These are phyloP conservation scores for Silene conica DNA, from an alignment of 148 eudicot genomes.

Conservation along the genomic window DNA sequence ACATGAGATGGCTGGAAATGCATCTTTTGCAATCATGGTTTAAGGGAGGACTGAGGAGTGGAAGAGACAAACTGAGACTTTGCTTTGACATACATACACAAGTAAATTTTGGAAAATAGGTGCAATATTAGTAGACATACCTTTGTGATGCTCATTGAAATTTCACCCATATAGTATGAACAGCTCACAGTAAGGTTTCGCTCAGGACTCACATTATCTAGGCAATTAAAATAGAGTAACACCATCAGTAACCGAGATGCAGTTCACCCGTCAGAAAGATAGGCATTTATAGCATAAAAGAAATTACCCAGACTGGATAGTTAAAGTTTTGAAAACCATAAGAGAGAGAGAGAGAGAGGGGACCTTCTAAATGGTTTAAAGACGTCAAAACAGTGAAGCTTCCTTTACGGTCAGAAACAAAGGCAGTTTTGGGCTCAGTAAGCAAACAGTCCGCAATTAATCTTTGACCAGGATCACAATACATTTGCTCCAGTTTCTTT, in stretches of 20 bases:
- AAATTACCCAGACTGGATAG: not conserved
- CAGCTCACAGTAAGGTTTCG: slow-evolving; percentile 68
- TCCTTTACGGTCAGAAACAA: slow-evolving; percentile 92
- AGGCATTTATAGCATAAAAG: not conserved
- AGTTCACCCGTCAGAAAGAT: not conserved
- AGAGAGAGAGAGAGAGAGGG: too few species aligned
- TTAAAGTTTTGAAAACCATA: not conserved
- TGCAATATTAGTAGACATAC: slow-evolving; percentile 32
- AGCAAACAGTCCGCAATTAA: slow-evolving; percentile 90
- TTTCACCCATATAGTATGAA: slow-evolving; percentile 84
- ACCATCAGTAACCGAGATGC: slow-evolving; percentile 8
- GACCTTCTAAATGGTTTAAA: slow-evolving; percentile 62
- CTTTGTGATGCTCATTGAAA: slow-evolving; percentile 81
- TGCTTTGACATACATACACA: not conserved
- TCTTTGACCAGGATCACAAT: slow-evolving; percentile 88
- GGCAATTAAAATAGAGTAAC: slow-evolving; percentile 12
- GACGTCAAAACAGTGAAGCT: slow-evolving; percentile 71
- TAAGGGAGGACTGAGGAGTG: not conserved
- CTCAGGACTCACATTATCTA: slow-evolving; percentile 93
- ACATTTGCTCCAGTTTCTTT: slow-evolving; percentile 74
- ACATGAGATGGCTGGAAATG: not conserved
- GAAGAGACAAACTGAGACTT: not conserved
- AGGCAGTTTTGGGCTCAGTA: slow-evolving; percentile 70
- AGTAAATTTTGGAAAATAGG: not conserved
- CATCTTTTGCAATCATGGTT: not conserved